Conservation (phyloP, 23 red algal species). For the Gracilariopsis chorda region DNA sequence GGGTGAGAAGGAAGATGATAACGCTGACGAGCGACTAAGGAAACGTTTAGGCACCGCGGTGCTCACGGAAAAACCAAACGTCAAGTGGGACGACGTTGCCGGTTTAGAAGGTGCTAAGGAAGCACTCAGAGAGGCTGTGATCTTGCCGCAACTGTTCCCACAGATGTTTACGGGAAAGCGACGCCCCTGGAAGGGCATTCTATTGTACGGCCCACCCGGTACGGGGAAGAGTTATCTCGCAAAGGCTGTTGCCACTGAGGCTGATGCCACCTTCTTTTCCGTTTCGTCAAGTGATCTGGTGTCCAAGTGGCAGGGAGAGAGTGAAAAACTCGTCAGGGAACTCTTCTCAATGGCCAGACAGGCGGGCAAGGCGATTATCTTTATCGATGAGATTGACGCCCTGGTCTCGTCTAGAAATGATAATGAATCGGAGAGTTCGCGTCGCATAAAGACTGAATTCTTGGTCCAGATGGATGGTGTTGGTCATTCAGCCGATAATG, state of each 20-base stretch:
- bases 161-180: conserved; percentile 94
- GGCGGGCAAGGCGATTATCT: conserved; percentile 85
- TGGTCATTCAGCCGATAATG: conserved; percentile 66
- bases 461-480: conserved; percentile 99
- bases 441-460: conserved; percentile 98
- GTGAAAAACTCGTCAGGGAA: conserved; percentile 92
- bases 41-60: conserved; percentile 68
- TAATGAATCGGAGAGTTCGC: conserved; percentile 86
- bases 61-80: conserved; percentile 90
- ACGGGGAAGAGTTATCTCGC: conserved; percentile 99
- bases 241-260: conserved; percentile 98
- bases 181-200: conserved; percentile 94
- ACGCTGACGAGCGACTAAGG: conserved; percentile 56
- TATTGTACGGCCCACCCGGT: conserved; percentile 96
- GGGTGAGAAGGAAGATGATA: conserved; percentile 45
- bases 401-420: conserved; percentile 84
- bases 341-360: conserved; percentile 89
- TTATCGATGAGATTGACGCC: conserved; percentile 99
- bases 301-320: conserved; percentile 98
- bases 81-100: conserved; percentile 97
- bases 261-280: conserved; percentile 88
- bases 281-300: conserved; percentile 90
- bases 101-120: conserved; percentile 97
- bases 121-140: conserved; percentile 94
- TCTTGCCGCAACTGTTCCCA: conserved; percentile 89